phyloP scores from a whole-genome alignment of 2,329 filamentous ascomycete genomes.

The Epichloe uncinata region DNA sequence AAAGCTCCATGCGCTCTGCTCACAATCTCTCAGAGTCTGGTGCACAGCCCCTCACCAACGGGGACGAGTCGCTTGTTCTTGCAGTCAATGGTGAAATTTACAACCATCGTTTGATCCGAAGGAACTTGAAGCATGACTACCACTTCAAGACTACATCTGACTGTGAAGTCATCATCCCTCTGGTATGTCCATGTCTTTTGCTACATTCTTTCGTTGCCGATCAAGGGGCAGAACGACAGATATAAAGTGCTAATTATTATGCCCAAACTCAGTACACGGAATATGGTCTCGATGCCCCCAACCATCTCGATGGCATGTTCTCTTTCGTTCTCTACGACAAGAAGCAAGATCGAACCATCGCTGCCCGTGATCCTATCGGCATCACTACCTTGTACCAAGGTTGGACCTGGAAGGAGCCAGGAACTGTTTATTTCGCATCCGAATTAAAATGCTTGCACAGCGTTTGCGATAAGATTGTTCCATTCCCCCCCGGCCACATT shows the following conservation, averaged over 20 bases:
- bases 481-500: conserved; percentile 86
- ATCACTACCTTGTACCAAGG: conserved; percentile 97
- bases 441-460: conserved; percentile 88
- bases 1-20: conserved; percentile 8
- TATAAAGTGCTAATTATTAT: neutral
- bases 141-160: conserved; percentile 98
- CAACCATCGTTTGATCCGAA: conserved; percentile 93
- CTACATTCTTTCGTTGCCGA: neutral
- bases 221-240: neutral
- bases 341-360: conserved; percentile 79
- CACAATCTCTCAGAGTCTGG: conserved; percentile 57
- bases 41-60: conserved; percentile 88
- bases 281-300: conserved; percentile 82
- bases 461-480: conserved; percentile 88
- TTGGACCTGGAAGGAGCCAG: conserved; percentile 69
- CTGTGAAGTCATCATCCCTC: conserved; percentile 95
- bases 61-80: conserved; percentile 75
- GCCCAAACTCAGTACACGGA: conserved; percentile 59
- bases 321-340: conserved; percentile 98
- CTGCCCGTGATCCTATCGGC: conserved; percentile 90
- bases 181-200: conserved; percentile 44
- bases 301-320: conserved; percentile 97
- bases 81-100: conserved; percentile 99
- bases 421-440: conserved; percentile 87
- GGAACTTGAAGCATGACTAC: conserved; percentile 69